phyloP scores from a whole-genome alignment of 2,329 filamentous ascomycete genomes.

The Colletotrichum sp. region DNA sequence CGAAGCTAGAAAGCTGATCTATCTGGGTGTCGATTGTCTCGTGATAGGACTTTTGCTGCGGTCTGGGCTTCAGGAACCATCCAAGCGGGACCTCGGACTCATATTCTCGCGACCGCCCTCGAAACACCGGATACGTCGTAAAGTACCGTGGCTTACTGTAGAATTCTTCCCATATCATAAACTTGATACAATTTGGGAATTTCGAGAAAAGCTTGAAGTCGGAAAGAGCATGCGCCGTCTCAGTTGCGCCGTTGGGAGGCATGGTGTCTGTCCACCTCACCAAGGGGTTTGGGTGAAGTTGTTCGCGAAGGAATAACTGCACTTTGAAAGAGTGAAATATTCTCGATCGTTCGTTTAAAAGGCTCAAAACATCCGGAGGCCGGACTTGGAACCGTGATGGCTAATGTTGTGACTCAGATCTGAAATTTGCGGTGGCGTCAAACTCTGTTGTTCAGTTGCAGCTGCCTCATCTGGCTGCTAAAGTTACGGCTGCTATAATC shows the following conservation, averaged over 20 bases:
- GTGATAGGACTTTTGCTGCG: background rate
- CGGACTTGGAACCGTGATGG: background rate
- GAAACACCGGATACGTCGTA: background rate
- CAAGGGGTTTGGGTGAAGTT: background rate
- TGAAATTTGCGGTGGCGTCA: background rate
- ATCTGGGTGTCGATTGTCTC: background rate
- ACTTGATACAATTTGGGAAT: background rate
- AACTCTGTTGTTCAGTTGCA: no score
- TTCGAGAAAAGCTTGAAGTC: background rate
- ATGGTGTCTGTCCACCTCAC: background rate
- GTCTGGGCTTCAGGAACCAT: no score
- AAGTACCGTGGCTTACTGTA: background rate
- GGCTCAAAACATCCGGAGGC: no score
- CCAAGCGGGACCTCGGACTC: background rate
- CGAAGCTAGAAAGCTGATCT: background rate
- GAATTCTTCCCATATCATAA: background rate
- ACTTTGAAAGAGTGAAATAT: no score
- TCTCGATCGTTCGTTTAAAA: no score
- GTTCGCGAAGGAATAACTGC: background rate
- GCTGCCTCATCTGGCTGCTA: no score
- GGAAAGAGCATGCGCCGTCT: background rate
- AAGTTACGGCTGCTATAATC: no score
- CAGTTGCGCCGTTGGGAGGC: accelerated
- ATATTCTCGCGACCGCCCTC: background rate
- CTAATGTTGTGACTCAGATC: background rate